Evolutionary conservation across 2,329 filamentous ascomycete species (phyloP), one percentile per base, ranked within the genome.

Genomic region (Chalaropsis thielavioides): DNA sequence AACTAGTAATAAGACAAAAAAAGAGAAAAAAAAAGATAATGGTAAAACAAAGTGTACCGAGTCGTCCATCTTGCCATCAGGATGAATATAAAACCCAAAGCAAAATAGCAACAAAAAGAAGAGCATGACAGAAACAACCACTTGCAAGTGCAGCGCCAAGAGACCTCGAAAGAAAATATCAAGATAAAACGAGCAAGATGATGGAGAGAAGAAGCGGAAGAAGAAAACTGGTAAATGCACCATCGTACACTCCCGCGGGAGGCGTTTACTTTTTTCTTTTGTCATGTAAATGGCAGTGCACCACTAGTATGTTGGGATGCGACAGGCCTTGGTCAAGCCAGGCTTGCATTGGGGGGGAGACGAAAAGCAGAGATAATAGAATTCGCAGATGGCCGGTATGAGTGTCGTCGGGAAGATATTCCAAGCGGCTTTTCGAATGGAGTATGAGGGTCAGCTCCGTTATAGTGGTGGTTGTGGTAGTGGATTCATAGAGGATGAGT

Each of bases 1-100:
- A 62, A 65, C n/a, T 49, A 62, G 43, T 38, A 38, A 62, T 62
- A 51, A 58, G 43, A 62, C 43, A 58, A 54, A 54, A 65, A 24
- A 61, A 54, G 43, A 65, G 41, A 62, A 44, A 59, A 31, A 31
- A 44, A 58, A 24, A 17, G 54, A 58, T 38, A 49, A 63, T 15
- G 49, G 44, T 63, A 51, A 40, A 51, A 54, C 44, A 49, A 63
- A 61, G 59, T 17, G 35, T 59, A 65, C 62, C 27, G 54, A 66
- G 51, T 41, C 31, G n/a, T 38, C 51, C 19, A 24, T 35, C 46
- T 51, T 58, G 54, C 27, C 17, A 65, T 58, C 19, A 67, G 58
- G 61, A 41, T 58, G 46, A 38, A 63, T 10, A 41, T 8, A 41
- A 63, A 49, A 51, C 17, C 35, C 6, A 8, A 61, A 11, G n/a